phyloP scores from a whole-genome alignment of 306 rosid genomes.

The Cicer chorassanicum region DNA sequence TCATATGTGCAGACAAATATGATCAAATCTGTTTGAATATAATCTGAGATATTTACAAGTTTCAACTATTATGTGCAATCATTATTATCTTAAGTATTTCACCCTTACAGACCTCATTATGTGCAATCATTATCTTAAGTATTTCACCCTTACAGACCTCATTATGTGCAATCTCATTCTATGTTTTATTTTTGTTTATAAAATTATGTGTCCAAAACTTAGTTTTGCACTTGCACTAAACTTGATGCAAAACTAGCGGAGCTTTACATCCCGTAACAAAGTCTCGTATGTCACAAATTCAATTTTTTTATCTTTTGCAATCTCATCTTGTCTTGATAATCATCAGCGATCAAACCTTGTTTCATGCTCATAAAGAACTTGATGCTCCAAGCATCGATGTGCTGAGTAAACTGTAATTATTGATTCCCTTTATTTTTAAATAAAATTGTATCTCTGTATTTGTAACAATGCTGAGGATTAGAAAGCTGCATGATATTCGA shows the following conservation, averaged over 20 bases:
- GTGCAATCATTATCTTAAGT: too few relatives aligned
- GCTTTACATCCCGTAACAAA: background rate
- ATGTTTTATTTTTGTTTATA: too few relatives aligned
- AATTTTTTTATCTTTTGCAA: conserved; percentile 3
- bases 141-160: too few relatives aligned
- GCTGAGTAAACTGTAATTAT: background rate
- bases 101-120: too few relatives aligned
- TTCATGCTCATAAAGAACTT: background rate
- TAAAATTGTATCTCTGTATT: background rate
- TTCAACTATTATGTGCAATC: background rate
- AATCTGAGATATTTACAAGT: conserved; percentile 7
- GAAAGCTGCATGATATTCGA: conserved; percentile 4
- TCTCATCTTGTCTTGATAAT: conserved; percentile 23
- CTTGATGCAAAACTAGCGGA: too few relatives aligned
- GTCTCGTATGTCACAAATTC: background rate
- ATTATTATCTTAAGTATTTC: too few relatives aligned
- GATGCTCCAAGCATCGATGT: conserved; percentile 3
- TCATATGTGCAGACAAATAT: background rate
- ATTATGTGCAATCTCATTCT: too few relatives aligned
- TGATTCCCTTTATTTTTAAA: conserved; percentile 2
- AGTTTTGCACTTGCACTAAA: too few relatives aligned
- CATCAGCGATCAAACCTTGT: background rate
- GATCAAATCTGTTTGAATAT: conserved; percentile 10
- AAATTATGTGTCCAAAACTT: too few relatives aligned
- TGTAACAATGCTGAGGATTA: background rate